Conservation (phyloP, 2,329 filamentous ascomycete species). For the Pestalotiopsis sp. region DNA sequence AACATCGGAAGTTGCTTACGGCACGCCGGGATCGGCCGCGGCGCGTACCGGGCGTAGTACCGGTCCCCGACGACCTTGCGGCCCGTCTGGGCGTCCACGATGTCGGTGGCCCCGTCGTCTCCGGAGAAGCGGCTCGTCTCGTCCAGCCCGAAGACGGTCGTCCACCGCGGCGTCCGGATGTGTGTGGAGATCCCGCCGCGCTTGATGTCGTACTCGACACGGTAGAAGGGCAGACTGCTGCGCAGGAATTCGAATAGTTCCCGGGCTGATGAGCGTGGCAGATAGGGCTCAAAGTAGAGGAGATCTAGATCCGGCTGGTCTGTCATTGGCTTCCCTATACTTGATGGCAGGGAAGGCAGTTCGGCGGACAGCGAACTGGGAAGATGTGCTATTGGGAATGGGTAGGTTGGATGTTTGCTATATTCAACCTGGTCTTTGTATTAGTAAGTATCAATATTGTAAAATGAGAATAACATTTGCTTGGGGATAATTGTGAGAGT, state of each 20-base stretch:
- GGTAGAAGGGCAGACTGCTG: slow-evolving; percentile 72
- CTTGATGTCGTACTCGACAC: slow-evolving; percentile 73
- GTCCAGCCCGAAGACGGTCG: slow-evolving; percentile 59
- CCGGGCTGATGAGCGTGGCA: slow-evolving; percentile 56
- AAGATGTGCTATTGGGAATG: slow-evolving; percentile 50
- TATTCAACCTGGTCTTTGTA: slow-evolving; percentile 9
- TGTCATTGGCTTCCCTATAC: slow-evolving; percentile 58
- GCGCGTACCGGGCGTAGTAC: slow-evolving; percentile 55
- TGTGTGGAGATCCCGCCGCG: slow-evolving; percentile 63
- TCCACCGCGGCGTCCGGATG: slow-evolving; percentile 63
- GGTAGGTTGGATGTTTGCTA: slow-evolving; percentile 49
- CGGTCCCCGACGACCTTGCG: slow-evolving; percentile 46
- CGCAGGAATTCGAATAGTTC: slow-evolving; percentile 72
- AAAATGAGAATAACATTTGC: neutral
- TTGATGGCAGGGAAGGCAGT: slow-evolving; percentile 48
- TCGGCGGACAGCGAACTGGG: slow-evolving; percentile 39
- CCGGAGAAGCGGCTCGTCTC: slow-evolving; percentile 62
- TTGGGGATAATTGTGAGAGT: no score
- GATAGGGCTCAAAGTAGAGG: slow-evolving; percentile 74
- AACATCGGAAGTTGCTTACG: slow-evolving; percentile 17
- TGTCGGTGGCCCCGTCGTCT: slow-evolving; percentile 41
- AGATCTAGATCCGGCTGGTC: slow-evolving; percentile 73
- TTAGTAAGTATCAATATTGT: neutral
- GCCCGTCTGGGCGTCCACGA: slow-evolving; percentile 22
- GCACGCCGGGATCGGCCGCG: slow-evolving; percentile 72